Evolutionary conservation across 1,139 yeast genomes (phyloP), one percentile per base, ranked within the genome.

Genomic region (Pneumocystis canis): DNA sequence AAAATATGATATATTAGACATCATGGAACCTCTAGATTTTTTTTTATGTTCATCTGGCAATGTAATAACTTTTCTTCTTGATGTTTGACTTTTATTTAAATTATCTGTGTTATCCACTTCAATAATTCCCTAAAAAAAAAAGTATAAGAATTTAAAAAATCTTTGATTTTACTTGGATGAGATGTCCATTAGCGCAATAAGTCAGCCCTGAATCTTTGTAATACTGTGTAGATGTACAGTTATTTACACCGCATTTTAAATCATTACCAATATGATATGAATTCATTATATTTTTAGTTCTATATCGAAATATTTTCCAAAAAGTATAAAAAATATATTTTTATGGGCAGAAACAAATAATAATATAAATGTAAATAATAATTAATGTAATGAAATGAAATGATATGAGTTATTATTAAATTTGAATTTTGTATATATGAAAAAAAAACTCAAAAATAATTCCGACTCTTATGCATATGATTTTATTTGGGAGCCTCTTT

Each of bases 401-500:
- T 5, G 5, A 32, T 32, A 32, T 32, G 35, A 32, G 7, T 32
- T 32, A 32, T 32, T 5, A 5, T 5, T 7, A 37, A 9, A 14
- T 14, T 37, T 37, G 40, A 37, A 37, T 5, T 32, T 37, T 37
- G 16, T 16, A 37, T 37, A 16, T 37, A 2, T 37, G 3, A 37
- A 37, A 37, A 37, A 37, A 37, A 37, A n/a, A n/a, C n/a, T n/a
- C 14, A 33, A 40, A 40, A 47, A 47, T 25, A 14, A 47, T 47
- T 14, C 11, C 25, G 3, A 47, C 11, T 47, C 25, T 47, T 39
- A 47, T 47, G 31, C 54, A 47, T 25, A 47, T 25, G 16, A 47
- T 7, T 25, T 47, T 47, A 57, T 78, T 86, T 87, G 80, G 97
- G 96, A 77, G 96, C 96, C 80, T 90, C 97, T 85, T 92, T 92